Base-by-base conservation (phyloP, 805 yeast genomes). In the Grigorovia yakushimaensis region DNA sequence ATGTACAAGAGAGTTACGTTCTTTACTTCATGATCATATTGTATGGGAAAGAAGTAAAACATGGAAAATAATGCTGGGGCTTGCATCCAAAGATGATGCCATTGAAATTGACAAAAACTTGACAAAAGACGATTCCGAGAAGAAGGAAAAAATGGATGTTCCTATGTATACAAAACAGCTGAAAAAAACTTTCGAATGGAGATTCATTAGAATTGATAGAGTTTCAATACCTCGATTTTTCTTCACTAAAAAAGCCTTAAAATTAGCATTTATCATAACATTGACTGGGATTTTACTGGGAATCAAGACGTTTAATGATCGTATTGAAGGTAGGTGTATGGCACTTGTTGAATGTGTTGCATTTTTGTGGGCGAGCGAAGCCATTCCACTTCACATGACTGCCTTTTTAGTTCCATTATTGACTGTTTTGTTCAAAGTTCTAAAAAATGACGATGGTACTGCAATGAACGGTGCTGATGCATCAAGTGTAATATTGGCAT, bases 41-140 rank as follows among this genome's bases (percentile, higher is more conserved):
- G 96, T 89, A 18, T 91, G 96, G 94, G 97, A 89, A 67, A 77
- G 98, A 66, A 86, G 86, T 61, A 89, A 96, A 0, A 95, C 88
- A 18, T 89, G 98, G 98, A 81, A 93, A 57, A 96, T 89, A 62
- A 81, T 91, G 82, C 77, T 89, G 53, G 91, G 93, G 6, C 68
- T 89, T 58, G 72, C 91, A 49, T 82, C 86, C 52, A 71, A 84
- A 2, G 64, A 62, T 46, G 60, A 57, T 15, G 55, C 55, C 27
- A 45, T 54, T 23, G 67, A 67, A 35, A 66, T 67, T 4, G 54
- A 54, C 15, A 39, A 47, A 18, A 52, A 49, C 33, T 18, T 36
- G 2, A 40, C 35, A 8, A 49, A 49, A 17, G 44, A 43, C 22
- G 45, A 47, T n/a, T 52, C 60, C 10, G 62, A 60, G 17, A 51